Evolutionary conservation across 1,139 yeast species (phyloP), one percentile per base, ranked within the genome.

Genomic region (Hansenula lynferdii): DNA sequence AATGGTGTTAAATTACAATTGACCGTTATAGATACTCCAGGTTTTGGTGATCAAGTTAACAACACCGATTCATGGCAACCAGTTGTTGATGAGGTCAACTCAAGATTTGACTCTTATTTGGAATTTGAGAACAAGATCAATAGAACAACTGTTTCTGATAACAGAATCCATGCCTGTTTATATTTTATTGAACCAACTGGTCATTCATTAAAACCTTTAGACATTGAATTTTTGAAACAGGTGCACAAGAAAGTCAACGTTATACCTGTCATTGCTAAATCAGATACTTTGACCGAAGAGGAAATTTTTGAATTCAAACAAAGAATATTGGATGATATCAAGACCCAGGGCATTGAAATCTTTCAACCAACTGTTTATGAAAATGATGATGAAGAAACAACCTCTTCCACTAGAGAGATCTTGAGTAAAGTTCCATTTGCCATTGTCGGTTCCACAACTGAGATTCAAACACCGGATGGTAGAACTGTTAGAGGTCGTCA

Each of bases 141-240:
- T 63, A 80, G 98, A 61, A 66, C 83, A n/a, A 63, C 76, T 26
- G 72, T 84, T 48, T 67, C 64, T 40, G 96, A 89, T 61, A 77
- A 80, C 54, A 80, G 96, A 60, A 75, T 89, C 40, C 96, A 89
- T 59, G 96, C 96, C 25, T 77, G 85, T 56, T 68, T 89, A 44
- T 89, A 85, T 64, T 87, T 94, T 55, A 85, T 94, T 56, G 97
- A 90, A 65, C 98, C 97, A 54, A 90, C 97, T 19, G 98, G 97
- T 42, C 98, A 92, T 64, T 80, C 89, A 29, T 75, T 92, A 60
- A 85, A 82, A 61, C 80, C 96, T 16, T 72, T 94, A 57, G 99
- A 94, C 61, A 81, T 92, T 49, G 81, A 79, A 44, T 85, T 89
- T 55, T 87, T 92, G 92, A 82, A 82, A 60, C 80, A 81, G 61